These are phyloP conservation scores for Sporothrix phasma DNA, from an alignment of 2,329 filamentous ascomycete genomes.

Conservation along the genomic window DNA sequence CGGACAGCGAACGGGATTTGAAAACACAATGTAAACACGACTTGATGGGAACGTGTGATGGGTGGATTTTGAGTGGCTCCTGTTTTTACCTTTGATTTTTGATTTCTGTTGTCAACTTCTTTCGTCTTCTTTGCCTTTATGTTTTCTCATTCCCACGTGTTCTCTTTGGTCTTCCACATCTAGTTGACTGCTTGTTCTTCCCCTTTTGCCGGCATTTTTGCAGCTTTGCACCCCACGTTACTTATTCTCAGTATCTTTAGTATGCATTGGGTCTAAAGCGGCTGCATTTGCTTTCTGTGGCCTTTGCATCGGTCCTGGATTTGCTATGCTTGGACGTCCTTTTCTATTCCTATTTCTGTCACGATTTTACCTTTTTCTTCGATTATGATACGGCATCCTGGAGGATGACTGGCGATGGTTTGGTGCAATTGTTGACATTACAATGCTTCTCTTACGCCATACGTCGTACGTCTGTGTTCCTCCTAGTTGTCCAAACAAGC, in stretches of 20 bases:
- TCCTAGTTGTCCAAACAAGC: neutral
- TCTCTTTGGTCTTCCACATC: constrained; percentile 14
- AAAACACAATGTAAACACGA: constrained; percentile 11
- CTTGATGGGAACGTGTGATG: neutral
- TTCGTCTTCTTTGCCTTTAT: constrained; percentile 3
- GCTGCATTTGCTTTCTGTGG: neutral
- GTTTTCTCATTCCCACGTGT: neutral
- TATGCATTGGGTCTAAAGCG: neutral
- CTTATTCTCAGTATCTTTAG: neutral
- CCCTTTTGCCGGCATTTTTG: neutral
- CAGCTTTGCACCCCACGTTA: neutral
- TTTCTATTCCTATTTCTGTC: no score
- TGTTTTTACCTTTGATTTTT: neutral
- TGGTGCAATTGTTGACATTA: neutral
- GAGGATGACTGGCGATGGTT: neutral
- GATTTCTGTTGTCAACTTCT: constrained; percentile 4
- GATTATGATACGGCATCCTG: neutral
- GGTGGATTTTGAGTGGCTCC: neutral
- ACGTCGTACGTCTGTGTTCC: neutral
- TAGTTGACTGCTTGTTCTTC: neutral
- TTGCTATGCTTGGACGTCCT: no score
- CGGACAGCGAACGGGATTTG: neutral
- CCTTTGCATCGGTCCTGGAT: neutral
- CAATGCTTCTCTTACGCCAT: neutral
- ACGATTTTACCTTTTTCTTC: neutral